Conservation (phyloP, 306 rosid species). For the Pyrus communis region DNA sequence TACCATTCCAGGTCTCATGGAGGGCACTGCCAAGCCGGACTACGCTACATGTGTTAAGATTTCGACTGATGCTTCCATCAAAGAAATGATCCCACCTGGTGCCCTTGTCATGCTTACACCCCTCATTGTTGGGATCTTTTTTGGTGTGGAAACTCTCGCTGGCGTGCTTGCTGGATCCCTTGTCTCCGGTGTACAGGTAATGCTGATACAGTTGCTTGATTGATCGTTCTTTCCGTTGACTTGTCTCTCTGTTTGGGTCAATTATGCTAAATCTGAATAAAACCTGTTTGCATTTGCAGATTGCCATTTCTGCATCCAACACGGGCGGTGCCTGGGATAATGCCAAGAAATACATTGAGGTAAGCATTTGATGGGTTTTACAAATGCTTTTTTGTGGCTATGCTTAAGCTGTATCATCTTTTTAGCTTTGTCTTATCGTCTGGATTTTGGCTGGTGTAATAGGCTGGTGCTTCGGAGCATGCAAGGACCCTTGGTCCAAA, state of each 20-base stretch:
- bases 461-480: slow-evolving; percentile 94
- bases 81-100: slow-evolving; percentile 96
- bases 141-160: slow-evolving; percentile 93
- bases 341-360: slow-evolving; percentile 97
- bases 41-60: slow-evolving; percentile 89
- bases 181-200: slow-evolving; percentile 92
- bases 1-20: slow-evolving; percentile 90
- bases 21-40: slow-evolving; percentile 88
- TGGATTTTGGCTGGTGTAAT: background rate
- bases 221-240: background rate
- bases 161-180: slow-evolving; percentile 94
- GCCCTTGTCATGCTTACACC: slow-evolving; percentile 97
- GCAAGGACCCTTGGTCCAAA: slow-evolving; percentile 89
- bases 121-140: slow-evolving; percentile 79
- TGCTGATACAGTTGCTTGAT: background rate
- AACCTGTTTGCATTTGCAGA: slow-evolving; percentile 21
- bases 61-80: slow-evolving; percentile 91
- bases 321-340: slow-evolving; percentile 99
- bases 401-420: background rate
- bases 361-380: slow-evolving; percentile 10
- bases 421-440: background rate
- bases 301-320: slow-evolving; percentile 98
- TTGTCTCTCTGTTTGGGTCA: background rate
- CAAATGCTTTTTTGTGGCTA: background rate
- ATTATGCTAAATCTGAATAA: background rate